Evolutionary conservation across 805 yeast genomes (phyloP), one percentile per base, ranked within the genome.

Genomic region (Wickerhamiella allomyrinae): DNA sequence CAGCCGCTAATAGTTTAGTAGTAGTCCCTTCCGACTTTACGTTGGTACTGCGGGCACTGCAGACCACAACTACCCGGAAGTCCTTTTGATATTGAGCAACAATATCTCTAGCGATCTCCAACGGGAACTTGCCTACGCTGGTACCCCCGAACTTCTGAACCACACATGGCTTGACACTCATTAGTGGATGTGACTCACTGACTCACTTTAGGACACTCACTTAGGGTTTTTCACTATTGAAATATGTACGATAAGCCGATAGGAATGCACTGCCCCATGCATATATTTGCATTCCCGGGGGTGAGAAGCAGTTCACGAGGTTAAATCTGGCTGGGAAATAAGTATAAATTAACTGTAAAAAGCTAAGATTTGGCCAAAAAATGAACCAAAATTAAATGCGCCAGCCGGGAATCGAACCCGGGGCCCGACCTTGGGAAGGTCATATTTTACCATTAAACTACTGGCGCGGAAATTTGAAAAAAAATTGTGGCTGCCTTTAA

Each of bases 141-240:
- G 98, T 91, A 41, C 98, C 98, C 39, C 98, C 98, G 56, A 84
- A 91, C 62, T 91, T 91, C 61, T 91, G 98, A 6, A 91, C 81
- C 3, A 81, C 60, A 87, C 89, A 79, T 14, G 39, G 61, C 29
- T 53, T 55, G n/a, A 20, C 21, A 22, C 23, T 15, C 39, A 36
- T 36, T 7, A 7, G 25, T n/a, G n/a, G n/a, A n/a, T n/a, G n/a
- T n/a, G 31, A 27, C 31, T 27, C 31, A 27, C n/a, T n/a, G n/a
- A n/a, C n/a, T n/a, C n/a, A n/a, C n/a, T n/a, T n/a, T n/a, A n/a
- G n/a, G n/a, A n/a, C n/a, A n/a, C n/a, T n/a, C n/a, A n/a, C n/a
- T n/a, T n/a, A n/a, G n/a, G n/a, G n/a, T n/a, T n/a, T n/a, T n/a
- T n/a, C n/a, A n/a, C n/a, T n/a, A n/a, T n/a, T n/a, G n/a, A n/a